Evolutionary conservation across 495 filamentous ascomycete species (phyloP).

Genomic region (Copromyces sp.): DNA sequence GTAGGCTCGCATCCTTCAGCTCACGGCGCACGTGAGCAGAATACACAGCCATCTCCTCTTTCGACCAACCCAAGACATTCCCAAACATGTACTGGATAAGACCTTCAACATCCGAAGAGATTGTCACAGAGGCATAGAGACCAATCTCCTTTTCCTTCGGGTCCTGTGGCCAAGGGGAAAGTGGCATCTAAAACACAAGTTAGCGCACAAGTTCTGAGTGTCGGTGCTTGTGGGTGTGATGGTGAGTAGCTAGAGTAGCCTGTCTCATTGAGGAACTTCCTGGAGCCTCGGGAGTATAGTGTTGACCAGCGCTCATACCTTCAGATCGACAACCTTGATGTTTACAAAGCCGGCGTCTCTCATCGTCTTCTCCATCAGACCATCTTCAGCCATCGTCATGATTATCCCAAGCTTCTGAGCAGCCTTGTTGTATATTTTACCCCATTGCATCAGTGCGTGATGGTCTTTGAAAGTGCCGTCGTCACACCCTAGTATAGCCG

Average conservation of each 20-base stretch:
- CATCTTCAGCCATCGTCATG: constrained; percentile 30
- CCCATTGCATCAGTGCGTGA: neutral
- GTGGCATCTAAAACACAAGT: constrained; percentile 32
- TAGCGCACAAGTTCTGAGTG: neutral
- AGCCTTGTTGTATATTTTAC: constrained; percentile 1
- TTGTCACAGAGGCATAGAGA: constrained; percentile 26
- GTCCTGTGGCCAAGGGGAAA: constrained; percentile 50
- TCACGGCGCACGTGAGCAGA: constrained; percentile 45
- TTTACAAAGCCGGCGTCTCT: constrained; percentile 47
- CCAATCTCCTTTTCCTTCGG: constrained; percentile 42
- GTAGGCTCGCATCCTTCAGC: constrained; percentile 40
- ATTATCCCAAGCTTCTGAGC: constrained; percentile 18
- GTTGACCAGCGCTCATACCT: neutral
- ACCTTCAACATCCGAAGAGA: constrained; percentile 34
- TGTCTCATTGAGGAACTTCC: neutral
- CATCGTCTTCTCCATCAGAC: constrained; percentile 29
- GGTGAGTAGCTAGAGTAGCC: neutral
- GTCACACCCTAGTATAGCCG: constrained; percentile 33
- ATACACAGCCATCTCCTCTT: constrained; percentile 43
- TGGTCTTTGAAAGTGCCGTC: constrained; percentile 20
- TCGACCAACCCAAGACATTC: constrained; percentile 42
- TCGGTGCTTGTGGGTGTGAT: neutral
- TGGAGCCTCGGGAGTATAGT: neutral
- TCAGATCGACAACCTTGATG: constrained; percentile 37
- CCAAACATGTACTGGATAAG: constrained; percentile 38